Evolutionary conservation across 2,329 filamentous ascomycete genomes (phyloP), one percentile per base, ranked within the genome.

Genomic region (Phialophora expanda): DNA sequence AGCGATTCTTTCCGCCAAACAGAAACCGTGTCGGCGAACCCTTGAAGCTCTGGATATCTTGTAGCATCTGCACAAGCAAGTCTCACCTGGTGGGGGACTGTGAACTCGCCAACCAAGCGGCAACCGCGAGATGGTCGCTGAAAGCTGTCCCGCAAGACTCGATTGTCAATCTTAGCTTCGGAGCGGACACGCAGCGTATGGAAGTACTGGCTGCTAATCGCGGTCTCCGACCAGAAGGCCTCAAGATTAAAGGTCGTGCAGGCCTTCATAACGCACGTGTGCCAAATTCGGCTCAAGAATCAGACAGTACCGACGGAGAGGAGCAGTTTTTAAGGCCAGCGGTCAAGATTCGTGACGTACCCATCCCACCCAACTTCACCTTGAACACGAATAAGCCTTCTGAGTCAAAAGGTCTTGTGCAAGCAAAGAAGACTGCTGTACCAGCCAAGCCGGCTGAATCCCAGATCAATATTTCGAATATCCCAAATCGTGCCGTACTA

Each of bases 21-120:
- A 38, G 26, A 30, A 73, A 28, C 64, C 68, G 22, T 34, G 8
- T 61, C 72, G 28, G 20, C 5, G 73, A 74, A 5, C 73, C 75
- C 7, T 70, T 80, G 11, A 73, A 74, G 11, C 76, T 82, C 14
- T 81, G 79, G 34, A 74, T 82, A 41, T 81, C 77, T 34, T 82
- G 80, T 70, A 75, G 77, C 32, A 73, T 77, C 61, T 82, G 80
- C 71, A 75, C 76, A 34, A 81, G 79, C 70, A 75, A 75, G 57
- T 74, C 73, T 24, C 80, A 82, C 71, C 72, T 82, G 4, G 71
- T 81, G 7, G 80, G 80, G 8, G 80, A 82, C 65, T 82, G 80
- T 59, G 79, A 79, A 12, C 73, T 73, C 11, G 73, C 76, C 0
- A 66, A 69, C n/a, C 70, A 73, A 11, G 67, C 65, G 8, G 76